Evolutionary conservation across 2,329 filamentous ascomycete genomes (phyloP).

Genomic region (Penicillium hesseltinei): DNA sequence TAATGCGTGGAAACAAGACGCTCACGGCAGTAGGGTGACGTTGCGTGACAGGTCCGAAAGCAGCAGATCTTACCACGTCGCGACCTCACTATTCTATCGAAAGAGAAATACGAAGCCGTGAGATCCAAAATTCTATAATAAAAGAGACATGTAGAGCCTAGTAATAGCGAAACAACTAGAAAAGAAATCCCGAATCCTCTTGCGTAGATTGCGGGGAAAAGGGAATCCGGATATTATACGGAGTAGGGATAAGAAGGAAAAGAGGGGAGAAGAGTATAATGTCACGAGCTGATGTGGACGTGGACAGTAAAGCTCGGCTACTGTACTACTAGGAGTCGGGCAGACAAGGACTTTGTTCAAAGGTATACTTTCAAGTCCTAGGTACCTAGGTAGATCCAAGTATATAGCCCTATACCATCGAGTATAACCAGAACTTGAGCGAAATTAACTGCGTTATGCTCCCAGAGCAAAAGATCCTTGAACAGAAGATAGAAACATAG

Average conservation of each 20-base stretch:
- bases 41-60: conserved; percentile 24
- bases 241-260: neutral
- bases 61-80: conserved; percentile 10
- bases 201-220: neutral
- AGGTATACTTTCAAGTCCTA: neutral
- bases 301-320: neutral
- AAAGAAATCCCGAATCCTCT: neutral
- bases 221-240: neutral
- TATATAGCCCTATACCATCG: neutral
- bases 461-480: neutral
- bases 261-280: conserved; percentile 3
- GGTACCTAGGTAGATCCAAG: neutral
- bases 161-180: neutral
- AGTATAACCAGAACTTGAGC: neutral
- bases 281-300: conserved; percentile 18
- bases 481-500: neutral
- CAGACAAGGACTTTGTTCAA: neutral
- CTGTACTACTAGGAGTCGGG: conserved; percentile 6
- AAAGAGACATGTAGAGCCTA: neutral
- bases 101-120: neutral
- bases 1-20: neutral
- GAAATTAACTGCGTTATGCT: neutral
- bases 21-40: conserved; percentile 1
- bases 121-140: neutral
- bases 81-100: neutral